Conservation (phyloP, 352 stramenopile genomes). For the Globisporangium lucens region DNA sequence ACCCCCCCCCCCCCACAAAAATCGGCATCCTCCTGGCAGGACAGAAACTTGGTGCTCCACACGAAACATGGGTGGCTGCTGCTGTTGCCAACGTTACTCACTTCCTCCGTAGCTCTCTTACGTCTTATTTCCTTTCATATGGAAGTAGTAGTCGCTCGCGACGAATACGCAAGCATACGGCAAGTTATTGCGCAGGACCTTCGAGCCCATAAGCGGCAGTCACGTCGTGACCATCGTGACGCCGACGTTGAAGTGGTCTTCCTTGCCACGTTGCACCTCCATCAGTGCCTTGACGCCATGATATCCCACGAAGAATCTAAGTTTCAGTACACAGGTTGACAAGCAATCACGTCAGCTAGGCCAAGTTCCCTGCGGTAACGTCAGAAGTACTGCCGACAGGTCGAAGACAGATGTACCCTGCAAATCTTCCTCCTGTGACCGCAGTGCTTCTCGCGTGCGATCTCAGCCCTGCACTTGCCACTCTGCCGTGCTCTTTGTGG, state of each 20-base stretch:
- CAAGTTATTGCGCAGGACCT: constrained; percentile 67
- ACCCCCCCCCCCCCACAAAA: no score
- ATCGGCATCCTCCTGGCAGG: no score
- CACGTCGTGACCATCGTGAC: constrained; percentile 44
- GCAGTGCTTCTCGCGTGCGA: constrained; percentile 45
- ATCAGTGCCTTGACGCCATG: constrained; percentile 71
- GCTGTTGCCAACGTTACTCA: no score
- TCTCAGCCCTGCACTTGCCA: constrained; percentile 43
- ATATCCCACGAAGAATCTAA: constrained; percentile 75
- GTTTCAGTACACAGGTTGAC: not conserved
- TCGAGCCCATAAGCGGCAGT: constrained; percentile 55
- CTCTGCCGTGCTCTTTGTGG: constrained; percentile 46
- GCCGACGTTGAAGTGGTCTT: constrained; percentile 56
- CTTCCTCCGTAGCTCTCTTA: no score
- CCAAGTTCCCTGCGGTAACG: no score
- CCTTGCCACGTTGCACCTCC: constrained; percentile 47
- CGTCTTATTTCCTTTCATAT: no score
- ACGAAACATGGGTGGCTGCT: no score
- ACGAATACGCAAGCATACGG: constrained; percentile 74
- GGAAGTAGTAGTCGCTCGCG: constrained; percentile 52
- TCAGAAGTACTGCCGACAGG: no score
- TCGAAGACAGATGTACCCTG: constrained; percentile 26
- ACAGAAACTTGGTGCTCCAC: no score
- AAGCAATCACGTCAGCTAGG: no score
- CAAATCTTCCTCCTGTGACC: constrained; percentile 53